Percentiles rank a stretch among this genome's conserved stretches.
phyloP scores from a whole-genome alignment of 306 rosid species.

The Erythrophleum fordii region DNA sequence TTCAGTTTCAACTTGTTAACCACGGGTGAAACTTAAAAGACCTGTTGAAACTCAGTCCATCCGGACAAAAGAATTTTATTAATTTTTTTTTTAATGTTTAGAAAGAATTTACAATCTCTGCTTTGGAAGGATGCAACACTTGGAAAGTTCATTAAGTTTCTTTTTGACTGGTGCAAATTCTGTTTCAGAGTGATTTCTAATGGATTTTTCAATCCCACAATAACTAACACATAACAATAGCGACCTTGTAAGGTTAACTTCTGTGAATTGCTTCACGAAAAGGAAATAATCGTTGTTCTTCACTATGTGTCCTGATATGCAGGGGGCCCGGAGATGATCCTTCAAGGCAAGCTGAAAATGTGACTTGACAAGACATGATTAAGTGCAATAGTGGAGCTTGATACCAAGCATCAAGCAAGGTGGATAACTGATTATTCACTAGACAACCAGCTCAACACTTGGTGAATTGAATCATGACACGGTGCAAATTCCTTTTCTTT shows the following conservation, averaged over 20 bases:
- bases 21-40: no score
- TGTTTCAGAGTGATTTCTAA: not conserved
- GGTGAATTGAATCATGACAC: not conserved
- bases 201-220: not conserved
- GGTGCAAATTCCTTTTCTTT: not conserved
- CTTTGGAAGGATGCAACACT: not conserved
- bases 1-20: not conserved
- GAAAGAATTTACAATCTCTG: not conserved
- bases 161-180: not conserved
- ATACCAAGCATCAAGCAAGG: constrained; percentile 2
- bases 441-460: not conserved
- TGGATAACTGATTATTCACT: not conserved
- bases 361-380: not conserved
- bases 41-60: constrained; percentile 21
- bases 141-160: not conserved
- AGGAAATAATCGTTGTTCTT: not conserved
- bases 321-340: not conserved
- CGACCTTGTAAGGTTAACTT: not conserved
- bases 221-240: not conserved
- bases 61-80: not conserved
- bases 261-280: not conserved
- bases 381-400: not conserved
- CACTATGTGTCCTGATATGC: not conserved
- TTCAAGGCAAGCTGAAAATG: not conserved
- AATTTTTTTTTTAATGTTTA: not conserved